A percentile compares a stretch with the other conserved stretches of the same genome.
phyloP scores from a whole-genome alignment of 116 monocot species.

The Papilionanthe hybrid region DNA sequence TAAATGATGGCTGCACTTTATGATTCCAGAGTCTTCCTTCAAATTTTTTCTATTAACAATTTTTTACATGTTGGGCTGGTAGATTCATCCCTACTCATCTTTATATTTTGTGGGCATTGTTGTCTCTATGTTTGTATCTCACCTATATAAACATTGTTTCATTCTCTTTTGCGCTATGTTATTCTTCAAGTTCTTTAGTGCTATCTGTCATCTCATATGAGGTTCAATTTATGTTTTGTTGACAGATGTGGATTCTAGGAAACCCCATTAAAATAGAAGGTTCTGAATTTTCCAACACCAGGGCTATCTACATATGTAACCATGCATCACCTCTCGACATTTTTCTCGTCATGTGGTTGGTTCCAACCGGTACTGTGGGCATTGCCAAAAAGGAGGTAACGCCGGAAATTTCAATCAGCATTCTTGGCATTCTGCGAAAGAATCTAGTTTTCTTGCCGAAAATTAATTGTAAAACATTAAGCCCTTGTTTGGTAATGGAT shows the following conservation, averaged over 20 bases:
- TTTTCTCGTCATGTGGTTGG: constrained; percentile 67
- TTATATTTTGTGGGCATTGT: no score
- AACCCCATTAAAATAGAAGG: constrained; percentile 54
- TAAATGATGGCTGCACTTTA: no score
- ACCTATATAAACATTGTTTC: not conserved
- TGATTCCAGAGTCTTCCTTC: no score
- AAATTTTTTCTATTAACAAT: no score
- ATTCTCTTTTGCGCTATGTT: not conserved
- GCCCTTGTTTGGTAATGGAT: no score
- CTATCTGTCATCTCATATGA: not conserved
- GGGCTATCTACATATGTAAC: constrained; percentile 58
- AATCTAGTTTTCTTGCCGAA: no score
- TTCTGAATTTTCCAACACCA: constrained; percentile 42
- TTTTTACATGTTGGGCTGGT: no score
- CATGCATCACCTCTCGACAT: constrained; percentile 62
- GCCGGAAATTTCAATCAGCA: not conserved
- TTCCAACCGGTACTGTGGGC: constrained; percentile 58
- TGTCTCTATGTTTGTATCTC: no score
- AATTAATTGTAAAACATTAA: no score
- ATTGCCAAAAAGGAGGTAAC: constrained; percentile 69
- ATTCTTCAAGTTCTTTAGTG: not conserved
- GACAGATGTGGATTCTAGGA: constrained; percentile 63
- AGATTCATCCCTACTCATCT: no score
- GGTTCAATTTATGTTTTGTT: not conserved
- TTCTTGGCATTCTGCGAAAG: no score